Evolutionary conservation across 2,329 filamentous ascomycete species (phyloP), one percentile per base, ranked within the genome.

Genomic region (Diaporthe eres): DNA sequence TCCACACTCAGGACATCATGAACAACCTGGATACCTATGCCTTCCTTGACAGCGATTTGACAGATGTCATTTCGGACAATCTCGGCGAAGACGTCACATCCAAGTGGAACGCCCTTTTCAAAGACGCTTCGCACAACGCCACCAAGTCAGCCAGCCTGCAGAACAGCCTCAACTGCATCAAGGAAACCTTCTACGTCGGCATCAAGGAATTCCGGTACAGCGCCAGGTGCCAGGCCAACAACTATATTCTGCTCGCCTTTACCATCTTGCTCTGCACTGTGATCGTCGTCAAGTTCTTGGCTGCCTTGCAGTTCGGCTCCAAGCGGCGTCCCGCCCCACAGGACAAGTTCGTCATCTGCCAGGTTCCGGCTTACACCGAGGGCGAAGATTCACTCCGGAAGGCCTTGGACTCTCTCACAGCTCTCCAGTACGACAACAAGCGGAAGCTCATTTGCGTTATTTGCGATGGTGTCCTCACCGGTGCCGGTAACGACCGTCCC

Each of bases 261-360:
- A 94, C 95, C n/a, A 88, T 97, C 81, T 87, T 98, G 17, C 87
- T 99, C 72, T 95, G 94, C 82, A 77, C 89, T 1, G 94, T 98
- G 77, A 96, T 98, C 78, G 82, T 92, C 70, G 86, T 94, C 85
- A 99, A 98, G 85, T 99, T 99, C 86, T 84, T 99, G 81, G 92
- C 97, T 71, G 97, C 97, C 17, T 89, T 99, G 57, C 97, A 98
- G 81, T 94, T 99, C 77, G 96, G 96, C 61, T 95, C 95, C 7
- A 98, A 98, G 87, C 92, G 94, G 76, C 93, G 95, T 25, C 97
- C 97, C 3, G 90, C 94, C 8, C 94, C 95, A 51, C 97, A 98
- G 84, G 97, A 99, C 85, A 99, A 98, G 83, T 99, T 99, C 81
- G 96, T 99, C 80, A 98, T 99, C 79, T 98, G 97, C 85, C 95